phyloP scores from a whole-genome alignment of 1,139 yeast species.

The Pichia sp. region DNA sequence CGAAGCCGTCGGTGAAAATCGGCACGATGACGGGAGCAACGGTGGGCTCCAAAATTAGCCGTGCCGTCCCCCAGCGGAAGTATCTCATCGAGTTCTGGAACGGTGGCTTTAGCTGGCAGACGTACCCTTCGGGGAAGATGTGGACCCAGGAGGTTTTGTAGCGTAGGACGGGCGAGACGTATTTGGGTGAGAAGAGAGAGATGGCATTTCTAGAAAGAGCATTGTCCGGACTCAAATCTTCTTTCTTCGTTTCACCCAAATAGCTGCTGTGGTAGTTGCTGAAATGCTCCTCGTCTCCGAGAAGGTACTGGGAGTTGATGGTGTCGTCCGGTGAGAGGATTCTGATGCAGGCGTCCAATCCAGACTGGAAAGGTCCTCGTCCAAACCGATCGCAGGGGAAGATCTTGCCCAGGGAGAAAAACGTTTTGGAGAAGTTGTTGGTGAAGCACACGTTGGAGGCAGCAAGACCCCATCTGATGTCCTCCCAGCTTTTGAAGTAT shows the following conservation, averaged over 20 bases:
- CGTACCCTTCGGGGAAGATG: slow-evolving; percentile 93
- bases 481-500: slow-evolving; percentile 57
- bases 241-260: not conserved
- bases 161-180: slow-evolving; percentile 48
- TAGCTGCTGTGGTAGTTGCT: slow-evolving; percentile 26
- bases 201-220: slow-evolving; percentile 36
- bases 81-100: slow-evolving; percentile 82
- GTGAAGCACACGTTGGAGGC: slow-evolving; percentile 89
- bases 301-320: slow-evolving; percentile 44
- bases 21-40: slow-evolving; percentile 88
- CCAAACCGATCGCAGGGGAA: slow-evolving; percentile 86
- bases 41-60: slow-evolving; percentile 77
- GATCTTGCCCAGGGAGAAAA: slow-evolving; percentile 85
- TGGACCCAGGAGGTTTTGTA: slow-evolving; percentile 84
- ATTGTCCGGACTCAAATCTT: not conserved
- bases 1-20: slow-evolving; percentile 81
- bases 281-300: slow-evolving; percentile 9
- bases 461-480: slow-evolving; percentile 90
- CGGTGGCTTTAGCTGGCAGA: slow-evolving; percentile 79
- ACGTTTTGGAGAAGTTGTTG: slow-evolving; percentile 47
- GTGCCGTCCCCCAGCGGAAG: slow-evolving; percentile 92
- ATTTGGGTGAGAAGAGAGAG: slow-evolving; percentile 30
- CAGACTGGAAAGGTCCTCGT: slow-evolving; percentile 86
- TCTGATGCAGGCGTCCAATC: slow-evolving; percentile 84
- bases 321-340: slow-evolving; percentile 79